Evolutionary conservation across 495 filamentous ascomycete species (phyloP).

Genomic region (Margaritispora aquatica): DNA sequence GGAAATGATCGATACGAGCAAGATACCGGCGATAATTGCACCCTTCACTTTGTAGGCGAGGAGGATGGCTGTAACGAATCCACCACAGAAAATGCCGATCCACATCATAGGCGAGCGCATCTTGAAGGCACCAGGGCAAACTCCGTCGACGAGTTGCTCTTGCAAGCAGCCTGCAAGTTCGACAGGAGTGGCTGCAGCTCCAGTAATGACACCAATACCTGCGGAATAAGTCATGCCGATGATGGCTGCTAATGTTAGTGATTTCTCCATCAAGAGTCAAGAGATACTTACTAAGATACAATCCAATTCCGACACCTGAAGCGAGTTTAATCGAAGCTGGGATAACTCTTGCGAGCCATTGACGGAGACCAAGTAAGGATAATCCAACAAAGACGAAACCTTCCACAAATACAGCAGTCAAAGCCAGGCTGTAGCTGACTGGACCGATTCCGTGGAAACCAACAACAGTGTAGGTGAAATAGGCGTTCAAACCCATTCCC

Average conservation of each 20-base stretch:
- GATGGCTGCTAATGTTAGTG: slow-evolving; percentile 47
- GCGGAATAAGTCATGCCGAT: slow-evolving; percentile 72
- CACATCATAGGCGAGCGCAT: slow-evolving; percentile 74
- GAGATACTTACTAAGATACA: slow-evolving; percentile 50
- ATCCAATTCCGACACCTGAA: slow-evolving; percentile 74
- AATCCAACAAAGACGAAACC: slow-evolving; percentile 62
- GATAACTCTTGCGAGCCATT: slow-evolving; percentile 72
- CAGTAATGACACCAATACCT: slow-evolving; percentile 65
- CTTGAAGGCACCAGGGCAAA: slow-evolving; percentile 32
- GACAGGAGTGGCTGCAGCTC: slow-evolving; percentile 49
- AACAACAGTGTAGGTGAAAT: slow-evolving; percentile 78
- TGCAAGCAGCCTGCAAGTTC: slow-evolving; percentile 57
- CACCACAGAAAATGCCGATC: slow-evolving; percentile 78
- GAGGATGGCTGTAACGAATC: slow-evolving; percentile 64
- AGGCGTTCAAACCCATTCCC: slow-evolving; percentile 77
- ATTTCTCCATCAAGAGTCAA: neutral
- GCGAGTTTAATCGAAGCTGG: slow-evolving; percentile 74
- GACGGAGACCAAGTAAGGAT: slow-evolving; percentile 65
- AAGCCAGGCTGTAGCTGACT: slow-evolving; percentile 59
- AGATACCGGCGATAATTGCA: slow-evolving; percentile 71
- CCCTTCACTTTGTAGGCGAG: slow-evolving; percentile 81
- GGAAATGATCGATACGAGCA: slow-evolving; percentile 75
- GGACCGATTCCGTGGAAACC: slow-evolving; percentile 59
- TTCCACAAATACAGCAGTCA: slow-evolving; percentile 76
- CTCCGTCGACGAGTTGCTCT: slow-evolving; percentile 1